These are phyloP conservation scores for Phytophthora foliorum DNA, from an alignment of 352 stramenopile genomes.

Conservation along the genomic window DNA sequence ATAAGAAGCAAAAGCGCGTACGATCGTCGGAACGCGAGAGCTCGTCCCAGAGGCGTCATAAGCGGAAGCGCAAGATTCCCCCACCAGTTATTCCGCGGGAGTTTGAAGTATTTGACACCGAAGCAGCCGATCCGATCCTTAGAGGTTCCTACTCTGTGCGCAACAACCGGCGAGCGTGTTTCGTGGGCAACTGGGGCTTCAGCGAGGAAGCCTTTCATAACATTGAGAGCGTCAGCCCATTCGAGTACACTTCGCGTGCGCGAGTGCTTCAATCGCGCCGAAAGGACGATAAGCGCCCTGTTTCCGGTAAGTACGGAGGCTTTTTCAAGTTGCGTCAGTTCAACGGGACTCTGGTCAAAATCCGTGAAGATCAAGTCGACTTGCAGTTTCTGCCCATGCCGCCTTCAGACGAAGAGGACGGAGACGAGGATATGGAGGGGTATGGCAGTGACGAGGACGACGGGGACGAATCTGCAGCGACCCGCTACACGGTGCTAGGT, in stretches of 20 bases:
- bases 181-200: constrained; percentile 72
- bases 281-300: constrained; percentile 57
- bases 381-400: constrained; percentile 70
- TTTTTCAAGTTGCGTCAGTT: constrained; percentile 84
- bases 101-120: constrained; percentile 59
- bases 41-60: constrained; percentile 4
- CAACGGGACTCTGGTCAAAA: constrained; percentile 61
- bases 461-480: constrained; percentile 36
- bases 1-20: constrained; percentile 34
- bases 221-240: constrained; percentile 56
- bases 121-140: constrained; percentile 62
- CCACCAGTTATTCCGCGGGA: constrained; percentile 43
- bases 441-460: constrained; percentile 35
- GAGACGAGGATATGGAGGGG: constrained; percentile 33
- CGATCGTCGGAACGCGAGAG: constrained; percentile 14
- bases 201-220: constrained; percentile 62
- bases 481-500: constrained; percentile 70
- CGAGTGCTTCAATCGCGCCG: constrained; percentile 45
- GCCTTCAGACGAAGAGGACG: constrained; percentile 31
- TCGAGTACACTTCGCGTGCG: constrained; percentile 68
- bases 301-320: constrained; percentile 72
- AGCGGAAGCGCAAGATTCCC: constrained; percentile 35
- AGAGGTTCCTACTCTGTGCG: constrained; percentile 61
- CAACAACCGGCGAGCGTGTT: constrained; percentile 54
- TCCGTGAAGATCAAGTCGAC: constrained; percentile 74